These are phyloP conservation scores for Fusarium sp. DNA, from an alignment of 2,329 filamentous ascomycete species.

Conservation along the genomic window DNA sequence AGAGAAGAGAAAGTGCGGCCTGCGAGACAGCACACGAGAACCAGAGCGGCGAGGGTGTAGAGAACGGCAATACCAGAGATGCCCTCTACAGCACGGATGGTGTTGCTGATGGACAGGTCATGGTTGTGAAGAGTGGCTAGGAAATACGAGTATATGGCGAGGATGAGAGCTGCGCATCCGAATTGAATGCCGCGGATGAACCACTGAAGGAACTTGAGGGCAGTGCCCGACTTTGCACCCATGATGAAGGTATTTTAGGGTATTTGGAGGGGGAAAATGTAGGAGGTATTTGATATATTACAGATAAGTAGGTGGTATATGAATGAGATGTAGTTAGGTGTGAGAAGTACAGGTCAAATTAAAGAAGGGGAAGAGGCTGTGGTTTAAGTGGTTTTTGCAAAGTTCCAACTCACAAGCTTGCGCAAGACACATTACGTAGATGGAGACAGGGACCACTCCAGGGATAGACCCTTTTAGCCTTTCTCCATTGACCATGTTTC, in stretches of 20 bases:
- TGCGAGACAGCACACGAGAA: constrained; percentile 84
- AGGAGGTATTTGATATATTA: not conserved
- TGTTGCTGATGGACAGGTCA: constrained; percentile 70
- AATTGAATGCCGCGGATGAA: constrained; percentile 81
- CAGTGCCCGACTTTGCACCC: constrained; percentile 55
- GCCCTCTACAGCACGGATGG: constrained; percentile 80
- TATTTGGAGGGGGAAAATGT: constrained; percentile 4
- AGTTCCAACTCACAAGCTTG: constrained; percentile 11
- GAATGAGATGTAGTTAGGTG: not conserved
- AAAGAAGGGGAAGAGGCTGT: not conserved
- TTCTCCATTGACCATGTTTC: constrained; percentile 21
- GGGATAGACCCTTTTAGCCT: constrained; percentile 10
- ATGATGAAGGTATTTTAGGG: constrained; percentile 41
- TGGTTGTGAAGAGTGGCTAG: constrained; percentile 78
- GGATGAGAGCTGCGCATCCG: constrained; percentile 76
- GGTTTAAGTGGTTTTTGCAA: constrained; percentile 35
- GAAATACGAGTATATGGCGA: constrained; percentile 88
- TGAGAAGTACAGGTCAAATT: not conserved
- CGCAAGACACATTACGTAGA: constrained; percentile 42
- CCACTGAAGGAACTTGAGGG: constrained; percentile 77
- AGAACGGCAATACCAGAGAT: constrained; percentile 80
- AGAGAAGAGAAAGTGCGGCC: constrained; percentile 79
- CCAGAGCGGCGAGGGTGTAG: constrained; percentile 78
- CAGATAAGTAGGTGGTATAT: not conserved
- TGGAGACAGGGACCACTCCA: not conserved